phyloP scores from a whole-genome alignment of 257 asterid species.

The Solanum habrochaites region DNA sequence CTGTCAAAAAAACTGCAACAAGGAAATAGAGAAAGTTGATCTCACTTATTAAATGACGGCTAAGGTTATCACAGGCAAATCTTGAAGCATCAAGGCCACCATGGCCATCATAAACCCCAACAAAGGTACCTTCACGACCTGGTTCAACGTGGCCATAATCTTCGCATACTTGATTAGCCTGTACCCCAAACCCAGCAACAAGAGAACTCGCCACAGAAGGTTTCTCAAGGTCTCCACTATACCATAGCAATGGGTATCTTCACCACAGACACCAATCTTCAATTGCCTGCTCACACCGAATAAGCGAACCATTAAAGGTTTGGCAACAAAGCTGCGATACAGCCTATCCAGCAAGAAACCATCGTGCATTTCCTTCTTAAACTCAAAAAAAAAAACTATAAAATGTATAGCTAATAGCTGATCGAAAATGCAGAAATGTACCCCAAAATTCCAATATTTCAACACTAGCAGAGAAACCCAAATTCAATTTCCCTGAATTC shows the following conservation, averaged over 20 bases:
- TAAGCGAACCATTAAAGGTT: constrained; percentile 66
- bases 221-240: constrained; percentile 70
- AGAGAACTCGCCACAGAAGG: constrained; percentile 74
- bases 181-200: constrained; percentile 54
- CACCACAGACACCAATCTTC: constrained; percentile 29
- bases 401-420: background rate
- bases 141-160: constrained; percentile 79
- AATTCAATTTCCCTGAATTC: background rate
- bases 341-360: constrained; percentile 57
- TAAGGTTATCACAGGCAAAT: constrained; percentile 49
- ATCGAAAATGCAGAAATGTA: background rate
- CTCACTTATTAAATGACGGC: constrained; percentile 49
- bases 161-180: constrained; percentile 58
- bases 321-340: constrained; percentile 48
- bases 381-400: background rate
- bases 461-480: background rate
- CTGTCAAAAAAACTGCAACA: background rate
- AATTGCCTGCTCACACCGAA: constrained; percentile 63
- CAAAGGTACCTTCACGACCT: constrained; percentile 46
- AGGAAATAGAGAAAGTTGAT: background rate
- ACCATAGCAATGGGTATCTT: constrained; percentile 54
- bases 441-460: background rate
- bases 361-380: constrained; percentile 61
- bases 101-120: constrained; percentile 86
- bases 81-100: constrained; percentile 68